A percentile compares a stretch with the other conserved stretches of the same genome.
These are phyloP conservation scores for Aphanocladium album DNA, from an alignment of 2,329 filamentous ascomycete species.

Conservation along the genomic window DNA sequence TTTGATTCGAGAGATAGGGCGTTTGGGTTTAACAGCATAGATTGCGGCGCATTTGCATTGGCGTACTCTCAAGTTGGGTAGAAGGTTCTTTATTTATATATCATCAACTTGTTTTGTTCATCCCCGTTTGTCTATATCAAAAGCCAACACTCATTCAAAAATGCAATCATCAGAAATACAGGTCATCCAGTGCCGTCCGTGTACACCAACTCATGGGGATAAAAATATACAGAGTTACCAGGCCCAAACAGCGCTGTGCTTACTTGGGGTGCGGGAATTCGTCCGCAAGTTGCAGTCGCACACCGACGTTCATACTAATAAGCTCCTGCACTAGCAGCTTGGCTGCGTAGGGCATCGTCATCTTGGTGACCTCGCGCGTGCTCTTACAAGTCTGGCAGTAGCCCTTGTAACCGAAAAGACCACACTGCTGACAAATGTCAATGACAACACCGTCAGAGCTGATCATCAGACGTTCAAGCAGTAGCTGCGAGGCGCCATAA, in stretches of 20 bases:
- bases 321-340: constrained; percentile 95
- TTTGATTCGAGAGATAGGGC: not conserved
- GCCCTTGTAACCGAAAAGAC: constrained; percentile 90
- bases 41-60: not conserved
- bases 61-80: not conserved
- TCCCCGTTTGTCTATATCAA: not conserved
- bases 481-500: constrained; percentile 87
- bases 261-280: constrained; percentile 71
- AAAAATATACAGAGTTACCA: constrained; percentile 11
- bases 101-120: constrained; percentile 1
- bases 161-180: not conserved
- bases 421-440: constrained; percentile 90
- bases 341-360: constrained; percentile 96
- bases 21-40: not conserved
- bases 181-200: not conserved
- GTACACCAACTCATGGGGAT: constrained; percentile 14
- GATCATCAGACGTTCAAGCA: constrained; percentile 91
- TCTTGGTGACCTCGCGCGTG: constrained; percentile 76
- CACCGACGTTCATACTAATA: constrained; percentile 98
- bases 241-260: not conserved
- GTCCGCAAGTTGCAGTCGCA: constrained; percentile 83
- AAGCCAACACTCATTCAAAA: constrained; percentile 3
- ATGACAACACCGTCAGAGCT: constrained; percentile 86
- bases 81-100: not conserved
- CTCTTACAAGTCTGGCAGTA: constrained; percentile 93